Percentiles rank a stretch among this genome's conserved stretches.
These are phyloP conservation scores for Exophiala sp. DNA, from an alignment of 2,329 filamentous ascomycete species.

Conservation along the genomic window DNA sequence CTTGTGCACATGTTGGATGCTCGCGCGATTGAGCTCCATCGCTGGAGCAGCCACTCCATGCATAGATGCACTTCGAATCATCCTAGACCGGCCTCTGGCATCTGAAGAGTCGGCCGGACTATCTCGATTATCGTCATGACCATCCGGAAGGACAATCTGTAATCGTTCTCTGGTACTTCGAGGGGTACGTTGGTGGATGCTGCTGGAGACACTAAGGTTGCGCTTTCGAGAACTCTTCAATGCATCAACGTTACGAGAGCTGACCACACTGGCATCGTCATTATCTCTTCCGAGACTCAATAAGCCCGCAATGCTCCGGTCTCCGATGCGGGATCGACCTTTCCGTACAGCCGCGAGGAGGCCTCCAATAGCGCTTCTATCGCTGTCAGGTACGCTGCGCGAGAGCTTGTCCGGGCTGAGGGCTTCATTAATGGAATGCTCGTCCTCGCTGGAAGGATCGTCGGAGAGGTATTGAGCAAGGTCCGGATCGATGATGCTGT, in stretches of 20 bases:
- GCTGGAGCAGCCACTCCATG: conserved; percentile 68
- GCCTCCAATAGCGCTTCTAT: conserved; percentile 69
- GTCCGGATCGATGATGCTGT: conserved; percentile 97
- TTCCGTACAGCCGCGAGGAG: conserved; percentile 72
- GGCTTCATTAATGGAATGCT: conserved; percentile 83
- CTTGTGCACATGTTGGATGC: conserved; percentile 80
- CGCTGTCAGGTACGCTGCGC: conserved; percentile 65
- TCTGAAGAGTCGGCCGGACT: conserved; percentile 21
- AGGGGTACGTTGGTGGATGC: conserved; percentile 69
- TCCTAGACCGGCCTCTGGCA: conserved; percentile 41
- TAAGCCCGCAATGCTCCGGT: conserved; percentile 70
- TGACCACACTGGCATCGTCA: conserved; percentile 61
- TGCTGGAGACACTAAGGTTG: conserved; percentile 80
- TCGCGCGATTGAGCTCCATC: conserved; percentile 83
- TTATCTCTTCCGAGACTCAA: conserved; percentile 66
- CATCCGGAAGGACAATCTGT: conserved; percentile 39
- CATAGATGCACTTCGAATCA: conserved; percentile 80
- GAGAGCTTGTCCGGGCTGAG: conserved; percentile 64
- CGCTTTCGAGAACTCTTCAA: conserved; percentile 66
- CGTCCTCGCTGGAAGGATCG: conserved; percentile 85
- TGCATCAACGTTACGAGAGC: conserved; percentile 56
- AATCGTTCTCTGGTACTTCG: conserved; percentile 59
- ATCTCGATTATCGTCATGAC: conserved; percentile 38
- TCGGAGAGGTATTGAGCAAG: conserved; percentile 94
- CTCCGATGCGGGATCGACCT: conserved; percentile 66